Percentiles rank a stretch among this genome's conserved stretches.
These are phyloP conservation scores for Zostera marina DNA, from an alignment of 116 monocot genomes.

Conservation along the genomic window DNA sequence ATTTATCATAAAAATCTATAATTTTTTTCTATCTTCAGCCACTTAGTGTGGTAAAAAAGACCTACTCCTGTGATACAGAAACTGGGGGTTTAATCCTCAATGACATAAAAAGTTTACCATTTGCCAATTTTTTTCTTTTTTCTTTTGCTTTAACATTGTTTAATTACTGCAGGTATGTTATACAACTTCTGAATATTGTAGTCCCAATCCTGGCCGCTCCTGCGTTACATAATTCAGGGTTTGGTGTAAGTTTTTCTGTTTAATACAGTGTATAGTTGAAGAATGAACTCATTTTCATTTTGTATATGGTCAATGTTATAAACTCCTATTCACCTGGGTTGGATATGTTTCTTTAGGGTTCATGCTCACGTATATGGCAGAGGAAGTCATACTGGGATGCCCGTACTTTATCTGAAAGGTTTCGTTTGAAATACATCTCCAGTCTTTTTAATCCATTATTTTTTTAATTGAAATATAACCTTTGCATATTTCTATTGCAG, in stretches of 20 bases:
- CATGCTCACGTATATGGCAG: conserved; percentile 95
- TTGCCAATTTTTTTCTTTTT: background rate
- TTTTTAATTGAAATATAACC: background rate
- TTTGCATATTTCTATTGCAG: conserved; percentile 27
- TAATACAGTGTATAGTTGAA: background rate
- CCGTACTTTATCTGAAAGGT: conserved; percentile 88
- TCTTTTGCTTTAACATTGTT: background rate
- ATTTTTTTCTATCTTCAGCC: too few relatives aligned
- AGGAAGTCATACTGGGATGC: conserved; percentile 89
- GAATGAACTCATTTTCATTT: background rate
- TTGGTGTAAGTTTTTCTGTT: conserved; percentile 76
- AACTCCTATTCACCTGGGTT: background rate
- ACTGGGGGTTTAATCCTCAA: too few relatives aligned
- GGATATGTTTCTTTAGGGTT: conserved; percentile 43
- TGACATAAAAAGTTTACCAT: too few relatives aligned
- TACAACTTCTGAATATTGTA: conserved; percentile 75
- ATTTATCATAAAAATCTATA: background rate
- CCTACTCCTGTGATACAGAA: too few relatives aligned
- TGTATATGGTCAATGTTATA: background rate
- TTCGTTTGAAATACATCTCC: background rate
- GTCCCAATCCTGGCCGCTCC: conserved; percentile 61
- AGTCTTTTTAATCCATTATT: background rate
- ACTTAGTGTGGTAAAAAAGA: too few relatives aligned
- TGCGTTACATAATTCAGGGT: conserved; percentile 80
- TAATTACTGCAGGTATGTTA: conserved; percentile 49